Evolutionary conservation across 768 basidiomycete species (phyloP).

Genomic region (Suillus clintonianus): DNA sequence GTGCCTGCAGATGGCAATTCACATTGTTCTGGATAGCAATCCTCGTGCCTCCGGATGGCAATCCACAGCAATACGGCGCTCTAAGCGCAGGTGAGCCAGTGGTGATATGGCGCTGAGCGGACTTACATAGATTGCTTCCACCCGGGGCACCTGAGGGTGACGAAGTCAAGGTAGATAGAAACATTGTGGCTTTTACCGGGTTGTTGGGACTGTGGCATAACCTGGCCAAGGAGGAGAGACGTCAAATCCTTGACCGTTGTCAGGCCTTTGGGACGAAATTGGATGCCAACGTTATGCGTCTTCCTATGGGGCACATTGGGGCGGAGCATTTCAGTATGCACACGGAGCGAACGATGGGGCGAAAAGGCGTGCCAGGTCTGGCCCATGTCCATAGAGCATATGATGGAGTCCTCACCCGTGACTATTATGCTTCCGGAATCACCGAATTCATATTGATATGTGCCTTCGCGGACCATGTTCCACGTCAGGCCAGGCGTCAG

Average conservation of each 20-base stretch:
- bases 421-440: slow-evolving; percentile 83
- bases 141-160: slow-evolving; percentile 58
- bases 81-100: too few species aligned
- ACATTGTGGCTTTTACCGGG: slow-evolving; percentile 60
- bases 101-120: too few species aligned
- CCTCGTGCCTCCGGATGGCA: too few species aligned
- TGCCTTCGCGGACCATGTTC: slow-evolving; percentile 71
- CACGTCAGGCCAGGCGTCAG: slow-evolving; percentile 87
- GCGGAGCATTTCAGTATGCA: not conserved
- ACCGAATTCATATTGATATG: slow-evolving; percentile 96
- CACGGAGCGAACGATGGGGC: slow-evolving; percentile 3
- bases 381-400: slow-evolving; percentile 84
- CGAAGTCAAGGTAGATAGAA: slow-evolving; percentile 83
- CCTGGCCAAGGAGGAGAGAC: slow-evolving; percentile 80
- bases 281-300: slow-evolving; percentile 67
- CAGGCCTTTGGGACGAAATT: slow-evolving; percentile 69
- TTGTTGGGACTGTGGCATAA: slow-evolving; percentile 60
- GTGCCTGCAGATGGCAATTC: too few species aligned
- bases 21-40: too few species aligned
- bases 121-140: too few species aligned
- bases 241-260: slow-evolving; percentile 93
- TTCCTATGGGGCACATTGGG: slow-evolving; percentile 68
- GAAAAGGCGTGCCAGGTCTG: slow-evolving; percentile 62
- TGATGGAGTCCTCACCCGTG: slow-evolving; percentile 71
- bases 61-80: too few species aligned